Evolutionary conservation across 108 stramenopile species (phyloP), one percentile per base, ranked within the genome.

Genomic region (Phaeodactylum tricornutum): DNA sequence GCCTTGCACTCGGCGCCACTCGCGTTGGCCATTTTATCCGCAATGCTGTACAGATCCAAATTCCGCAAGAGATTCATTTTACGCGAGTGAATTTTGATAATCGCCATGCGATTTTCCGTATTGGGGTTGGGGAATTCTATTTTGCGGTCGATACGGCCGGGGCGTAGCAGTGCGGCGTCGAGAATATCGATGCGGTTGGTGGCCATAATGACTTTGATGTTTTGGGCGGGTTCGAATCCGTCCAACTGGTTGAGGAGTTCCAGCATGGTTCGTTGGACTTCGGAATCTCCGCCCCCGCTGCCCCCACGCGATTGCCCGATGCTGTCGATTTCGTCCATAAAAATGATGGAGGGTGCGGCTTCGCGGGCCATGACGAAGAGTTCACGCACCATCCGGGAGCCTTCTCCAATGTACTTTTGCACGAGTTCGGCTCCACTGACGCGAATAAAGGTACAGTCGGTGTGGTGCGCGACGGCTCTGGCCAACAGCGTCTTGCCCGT

Each of bases 361-460:
- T 99, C 97, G 17, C 97, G 84, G 21, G 98, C 98, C 97, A 98
- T 98, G 54, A 98, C 92, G 62, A 99, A 99, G 30, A 99, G 75
- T 79, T 99, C 98, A 32, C 98, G 90, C 23, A 99, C 98, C 98
- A 98, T 98, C 14, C 97, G 77, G 14, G 88, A 86, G 50, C 98
- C 98, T 55, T 98, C 99, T n/a, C 99, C 99, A 45, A 99, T 98
- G 75, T 99, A 99, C 72, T 98, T 98, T 72, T 99, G 97, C 29
- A 99, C 99, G 26, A 98, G 68, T 57, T 99, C 99, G 11, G 99
- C 92, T 22, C 99, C 99, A 31, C 84, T 87, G 32, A 99, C 97
- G 34, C 99, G 93, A 66, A 99, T 97, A 62, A 99, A 99, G 51
- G 99, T 98, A 77, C 97, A 98, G 61, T 98, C 99, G 21, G 99